Evolutionary conservation across 305 asterid species (phyloP), one percentile per base, ranked within the genome.

Genomic region (Fraxinus sp.): DNA sequence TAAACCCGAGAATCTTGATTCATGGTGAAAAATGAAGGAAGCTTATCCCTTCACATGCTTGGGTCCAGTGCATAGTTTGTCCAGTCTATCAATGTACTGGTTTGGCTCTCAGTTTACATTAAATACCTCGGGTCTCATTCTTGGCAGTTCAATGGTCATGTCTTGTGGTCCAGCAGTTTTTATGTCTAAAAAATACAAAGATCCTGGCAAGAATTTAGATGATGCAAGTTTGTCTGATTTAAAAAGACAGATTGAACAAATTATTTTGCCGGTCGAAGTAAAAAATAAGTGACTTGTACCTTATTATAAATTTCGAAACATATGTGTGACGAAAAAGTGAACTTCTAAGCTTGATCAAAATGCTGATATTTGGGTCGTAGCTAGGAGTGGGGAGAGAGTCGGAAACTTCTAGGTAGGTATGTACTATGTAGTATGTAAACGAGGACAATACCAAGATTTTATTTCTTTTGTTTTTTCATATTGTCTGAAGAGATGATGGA

Each of bases 101-200:
- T 22, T 35, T 39, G 18, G 9, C 55, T 71, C 18, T 44, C 57
- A 73, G 83, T 66, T 80, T 36, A 72, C 85, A 83, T 83, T 81
- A 81, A 83, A 83, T 80, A 44, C 79, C 49, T 33, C 75, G 41
- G 74, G 77, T 80, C 79, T 72, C 78, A 30, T 79, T 68, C 80
- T 57, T 59, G 70, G 81, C 81, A 81, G 79, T 14, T 33, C 16
- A 41, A 74, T 28, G 80, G 74, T 62, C 76, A 78, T 80, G 37
- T 75, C 79, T 74, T 52, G 88, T 81, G 86, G 88, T 80, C 90
- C 87, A 71, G 74, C 57, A 76, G 49, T 79, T 84, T 30, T 77
- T 57, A 14, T 26, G 57, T 79, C 41, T 74, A 82, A 55, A 46
- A 35, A 16, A 55, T 74, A 76, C 85, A 82, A 57, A 77, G 39